Conservation (phyloP, 192 early-diverging fungal species). For the Backusella morwellensis region DNA sequence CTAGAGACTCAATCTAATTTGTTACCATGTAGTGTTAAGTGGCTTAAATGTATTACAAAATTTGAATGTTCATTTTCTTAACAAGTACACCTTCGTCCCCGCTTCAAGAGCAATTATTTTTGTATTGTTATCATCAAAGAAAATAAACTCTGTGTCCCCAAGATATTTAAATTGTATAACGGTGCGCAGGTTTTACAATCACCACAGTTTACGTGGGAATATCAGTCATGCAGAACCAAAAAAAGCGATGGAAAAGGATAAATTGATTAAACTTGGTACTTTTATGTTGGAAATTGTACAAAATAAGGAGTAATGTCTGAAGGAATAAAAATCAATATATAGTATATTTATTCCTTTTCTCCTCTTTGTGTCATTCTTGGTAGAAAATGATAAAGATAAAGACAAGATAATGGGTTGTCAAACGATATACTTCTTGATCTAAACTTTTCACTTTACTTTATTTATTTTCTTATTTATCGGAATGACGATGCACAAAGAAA, state of each 20-base stretch:
- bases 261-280: neutral
- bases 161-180: neutral
- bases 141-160: neutral
- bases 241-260: neutral
- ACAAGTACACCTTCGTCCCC: neutral
- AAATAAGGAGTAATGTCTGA: neutral
- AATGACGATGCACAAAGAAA: neutral
- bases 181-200: neutral
- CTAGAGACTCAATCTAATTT: neutral
- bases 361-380: neutral
- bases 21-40: neutral
- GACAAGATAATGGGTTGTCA: neutral
- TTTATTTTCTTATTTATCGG: neutral
- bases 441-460: neutral
- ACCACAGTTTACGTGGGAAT: neutral
- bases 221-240: neutral
- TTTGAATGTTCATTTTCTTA: neutral
- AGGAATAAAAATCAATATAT: neutral
- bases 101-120: neutral
- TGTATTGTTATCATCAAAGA: neutral
- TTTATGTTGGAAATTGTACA: neutral
- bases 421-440: neutral
- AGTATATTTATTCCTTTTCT: neutral
- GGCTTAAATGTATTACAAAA: neutral
- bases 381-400: neutral